Conservation (phyloP, 108 stramenopile genomes). For the Fragilaria crotonensis region DNA sequence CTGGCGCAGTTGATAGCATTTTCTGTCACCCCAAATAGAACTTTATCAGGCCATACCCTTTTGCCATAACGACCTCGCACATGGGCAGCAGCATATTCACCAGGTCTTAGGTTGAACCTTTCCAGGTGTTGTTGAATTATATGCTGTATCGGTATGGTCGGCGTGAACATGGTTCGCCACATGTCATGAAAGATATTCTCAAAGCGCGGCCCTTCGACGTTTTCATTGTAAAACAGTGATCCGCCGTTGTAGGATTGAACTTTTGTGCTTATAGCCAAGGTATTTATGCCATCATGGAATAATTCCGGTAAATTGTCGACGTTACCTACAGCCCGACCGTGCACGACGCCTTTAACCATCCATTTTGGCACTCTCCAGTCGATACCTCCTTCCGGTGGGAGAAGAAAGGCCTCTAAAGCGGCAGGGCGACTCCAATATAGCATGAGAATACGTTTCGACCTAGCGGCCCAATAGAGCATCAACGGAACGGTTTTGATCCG, state of each 20-base stretch:
- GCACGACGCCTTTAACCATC: no score
- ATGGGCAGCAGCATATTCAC: constrained; percentile 36
- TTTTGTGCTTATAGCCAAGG: not conserved
- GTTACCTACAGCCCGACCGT: no score
- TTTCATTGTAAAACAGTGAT: constrained; percentile 7
- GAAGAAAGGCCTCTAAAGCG: constrained; percentile 34
- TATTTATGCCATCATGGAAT: not conserved
- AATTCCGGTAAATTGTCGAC: no score
- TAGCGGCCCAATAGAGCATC: constrained; percentile 18
- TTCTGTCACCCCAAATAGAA: not conserved
- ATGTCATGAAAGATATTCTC: constrained; percentile 22
- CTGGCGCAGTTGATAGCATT: constrained; percentile 42
- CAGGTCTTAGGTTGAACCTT: constrained; percentile 18
- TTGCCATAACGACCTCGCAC: constrained; percentile 31
- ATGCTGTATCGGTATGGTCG: constrained; percentile 24
- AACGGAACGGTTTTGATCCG: constrained; percentile 39
- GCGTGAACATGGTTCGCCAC: constrained; percentile 31
- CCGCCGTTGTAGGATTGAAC: constrained; percentile 24
- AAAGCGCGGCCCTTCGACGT: constrained; percentile 1
- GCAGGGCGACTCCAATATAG: constrained; percentile 34
- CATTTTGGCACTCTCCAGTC: constrained; percentile 35
- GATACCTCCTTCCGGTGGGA: constrained; percentile 34
- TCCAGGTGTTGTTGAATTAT: constrained; percentile 16
- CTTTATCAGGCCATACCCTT: not conserved
- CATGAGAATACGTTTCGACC: constrained; percentile 32